Percentiles rank a stretch among this genome's conserved stretches.
These are phyloP conservation scores for Lactarius akahatsu DNA, from an alignment of 768 basidiomycete genomes.

Conservation along the genomic window DNA sequence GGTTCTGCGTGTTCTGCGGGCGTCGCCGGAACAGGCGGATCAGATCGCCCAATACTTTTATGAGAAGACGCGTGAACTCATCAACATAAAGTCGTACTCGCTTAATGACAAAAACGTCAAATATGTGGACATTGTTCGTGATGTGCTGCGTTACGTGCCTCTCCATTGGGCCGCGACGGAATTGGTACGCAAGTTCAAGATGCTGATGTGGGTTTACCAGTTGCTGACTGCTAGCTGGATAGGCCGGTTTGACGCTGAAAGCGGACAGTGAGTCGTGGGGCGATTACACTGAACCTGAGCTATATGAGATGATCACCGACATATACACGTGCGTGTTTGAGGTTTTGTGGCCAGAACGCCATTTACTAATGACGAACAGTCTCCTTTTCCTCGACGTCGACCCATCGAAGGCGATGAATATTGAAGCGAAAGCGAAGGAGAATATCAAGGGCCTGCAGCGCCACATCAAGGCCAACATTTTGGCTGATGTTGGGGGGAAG, in stretches of 20 bases:
- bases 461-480: conserved; percentile 55
- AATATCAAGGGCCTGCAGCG: conserved; percentile 54
- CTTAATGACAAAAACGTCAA: conserved; percentile 54
- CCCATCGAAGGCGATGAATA: conserved; percentile 53
- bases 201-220: neutral
- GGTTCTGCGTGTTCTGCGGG: conserved; percentile 49
- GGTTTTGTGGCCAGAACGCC: neutral
- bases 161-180: conserved; percentile 69
- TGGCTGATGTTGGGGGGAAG: conserved; percentile 42
- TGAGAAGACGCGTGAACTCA: conserved; percentile 58
- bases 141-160: conserved; percentile 65
- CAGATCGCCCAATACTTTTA: conserved; percentile 64
- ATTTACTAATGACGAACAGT: conserved; percentile 39
- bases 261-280: conserved; percentile 52
- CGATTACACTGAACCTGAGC: conserved; percentile 58
- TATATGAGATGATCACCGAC: conserved; percentile 63
- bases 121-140: conserved; percentile 64
- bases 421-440: conserved; percentile 50
- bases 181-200: conserved; percentile 48
- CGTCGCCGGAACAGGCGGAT: conserved; percentile 47
- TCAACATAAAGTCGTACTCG: conserved; percentile 52
- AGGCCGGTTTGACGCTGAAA: conserved; percentile 77
- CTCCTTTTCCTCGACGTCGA: conserved; percentile 77
- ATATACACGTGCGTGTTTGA: conserved; percentile 60
- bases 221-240: neutral